Evolutionary conservation across 768 basidiomycete species (phyloP), one percentile per base, ranked within the genome.

Genomic region (Dictyophora rubrovolvata): DNA sequence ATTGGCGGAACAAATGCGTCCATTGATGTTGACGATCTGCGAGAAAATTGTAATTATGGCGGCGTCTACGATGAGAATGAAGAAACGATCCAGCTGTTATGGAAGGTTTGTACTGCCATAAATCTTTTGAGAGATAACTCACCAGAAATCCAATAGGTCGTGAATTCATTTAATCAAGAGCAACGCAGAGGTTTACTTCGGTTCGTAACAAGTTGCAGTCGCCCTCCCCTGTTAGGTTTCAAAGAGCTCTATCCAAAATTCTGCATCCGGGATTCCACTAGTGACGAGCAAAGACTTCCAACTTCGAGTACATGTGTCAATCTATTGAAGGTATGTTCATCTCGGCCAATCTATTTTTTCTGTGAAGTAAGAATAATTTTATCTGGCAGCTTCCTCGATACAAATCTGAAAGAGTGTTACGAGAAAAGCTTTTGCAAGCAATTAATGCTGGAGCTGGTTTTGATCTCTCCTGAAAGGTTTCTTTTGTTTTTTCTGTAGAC

Each of bases 201-300:
- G 14, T 99, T 98, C 65, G 95, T 93, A 18, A 97, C 96, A 17
- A 92, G 89, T 63, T 93, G 92, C 65, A 87, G 89, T 65, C 79
- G 92, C 16, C 91, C 94, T 0, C 94, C 93, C 0, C 72, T 97
- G 23, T 75, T 94, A 85, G 90, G 90, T 2, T 93, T 93, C 77
- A 84, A 85, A 64, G 89, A 93, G 67, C 79, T 99, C 5, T 75
- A 84, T 12, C 96, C 96, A 1, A 82, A 85, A 60, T 97, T 98
- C 65, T 83, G 85, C 1, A 94, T 99, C 55, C 82, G 92, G 2
- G 90, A 89, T 63, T 80, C 86, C 7, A 87, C 89, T 1, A 65
- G 68, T 0, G 92, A 97, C 68, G 76, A 87, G 63, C 71, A 76
- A 42, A 80, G 89, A 11, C 71, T 91, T 51, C 86, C 86, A 0